Evolutionary conservation across 805 yeast species (phyloP).

Genomic region (Millerozyma acaciae): DNA sequence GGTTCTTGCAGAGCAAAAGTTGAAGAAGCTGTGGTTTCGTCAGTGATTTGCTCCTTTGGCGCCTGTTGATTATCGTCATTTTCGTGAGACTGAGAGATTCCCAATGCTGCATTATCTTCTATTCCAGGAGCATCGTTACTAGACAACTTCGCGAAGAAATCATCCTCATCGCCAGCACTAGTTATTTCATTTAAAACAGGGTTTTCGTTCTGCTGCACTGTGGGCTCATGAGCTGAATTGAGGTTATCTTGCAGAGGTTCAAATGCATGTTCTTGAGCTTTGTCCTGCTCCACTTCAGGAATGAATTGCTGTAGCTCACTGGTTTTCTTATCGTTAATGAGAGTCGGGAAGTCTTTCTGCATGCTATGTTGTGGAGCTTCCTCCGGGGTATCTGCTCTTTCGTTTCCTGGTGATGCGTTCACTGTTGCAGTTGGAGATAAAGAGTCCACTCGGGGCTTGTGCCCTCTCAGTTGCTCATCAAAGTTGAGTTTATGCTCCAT

Average conservation of each 20-base stretch:
- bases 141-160: slow-evolving; percentile 7
- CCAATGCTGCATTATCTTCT: neutral
- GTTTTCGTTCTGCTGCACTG: neutral
- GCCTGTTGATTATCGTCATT: no score
- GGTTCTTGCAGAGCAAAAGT: no score
- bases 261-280: neutral
- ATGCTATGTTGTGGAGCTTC: neutral
- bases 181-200: neutral
- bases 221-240: neutral
- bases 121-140: no score
- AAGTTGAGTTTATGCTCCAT: slow-evolving; percentile 4
- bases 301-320: slow-evolving; percentile 15
- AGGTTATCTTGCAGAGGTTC: neutral
- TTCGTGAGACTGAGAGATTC: no score
- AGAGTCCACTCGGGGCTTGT: neutral
- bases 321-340: slow-evolving; percentile 12
- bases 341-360: slow-evolving; percentile 10
- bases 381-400: neutral
- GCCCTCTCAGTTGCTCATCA: neutral
- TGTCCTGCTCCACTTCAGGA: slow-evolving; percentile 8
- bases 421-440: neutral
- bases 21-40: no score
- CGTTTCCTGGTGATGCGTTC: neutral
- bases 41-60: neutral
- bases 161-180: slow-evolving; percentile 4